A percentile compares a stretch with the other conserved stretches of the same genome.
These are phyloP conservation scores for Globisporangium paddicum DNA, from an alignment of 352 stramenopile species.

Conservation along the genomic window DNA sequence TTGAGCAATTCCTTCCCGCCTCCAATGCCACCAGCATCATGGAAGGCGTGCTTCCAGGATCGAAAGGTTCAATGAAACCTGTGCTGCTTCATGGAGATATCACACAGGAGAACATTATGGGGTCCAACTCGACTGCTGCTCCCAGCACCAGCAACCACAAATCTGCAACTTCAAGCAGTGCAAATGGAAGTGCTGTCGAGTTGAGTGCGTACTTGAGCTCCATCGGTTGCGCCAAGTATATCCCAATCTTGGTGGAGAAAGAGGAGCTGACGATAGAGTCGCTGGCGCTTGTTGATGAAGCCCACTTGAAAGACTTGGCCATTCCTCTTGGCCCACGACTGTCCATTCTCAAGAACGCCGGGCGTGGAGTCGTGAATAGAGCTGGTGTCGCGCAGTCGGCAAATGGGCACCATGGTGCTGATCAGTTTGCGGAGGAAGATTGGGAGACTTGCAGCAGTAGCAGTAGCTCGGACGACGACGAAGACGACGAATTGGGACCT, in stretches of 20 bases:
- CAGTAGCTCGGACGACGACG: conserved; percentile 39
- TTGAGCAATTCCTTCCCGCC: conserved; percentile 56
- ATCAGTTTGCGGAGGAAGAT: conserved; percentile 21
- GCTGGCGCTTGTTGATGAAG: conserved; percentile 36
- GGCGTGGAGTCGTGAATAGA: conserved; percentile 11
- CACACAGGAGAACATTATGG: conserved; percentile 85
- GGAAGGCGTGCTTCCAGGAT: conserved; percentile 34
- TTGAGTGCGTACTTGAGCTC: conserved; percentile 32
- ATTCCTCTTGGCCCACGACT: conserved; percentile 58
- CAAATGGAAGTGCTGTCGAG: neutral
- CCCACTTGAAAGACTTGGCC: conserved; percentile 50
- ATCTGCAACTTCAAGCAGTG: neutral
- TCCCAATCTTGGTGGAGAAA: conserved; percentile 41
- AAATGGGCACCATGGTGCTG: neutral
- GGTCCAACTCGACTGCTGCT: conserved; percentile 16
- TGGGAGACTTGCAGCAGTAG: conserved; percentile 58
- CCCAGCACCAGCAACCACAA: neutral
- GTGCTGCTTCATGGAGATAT: conserved; percentile 79
- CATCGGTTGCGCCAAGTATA: conserved; percentile 55
- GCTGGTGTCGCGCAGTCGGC: conserved; percentile 7
- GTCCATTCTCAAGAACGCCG: conserved; percentile 40
- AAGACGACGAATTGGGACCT: conserved; percentile 22
- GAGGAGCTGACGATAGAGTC: conserved; percentile 53
- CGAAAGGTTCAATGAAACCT: conserved; percentile 18
- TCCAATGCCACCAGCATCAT: conserved; percentile 24